Percentiles rank a stretch among this genome's conserved stretches.
These are phyloP conservation scores for Moricandia arvensis DNA, from an alignment of 345 rosid genomes.

Conservation along the genomic window DNA sequence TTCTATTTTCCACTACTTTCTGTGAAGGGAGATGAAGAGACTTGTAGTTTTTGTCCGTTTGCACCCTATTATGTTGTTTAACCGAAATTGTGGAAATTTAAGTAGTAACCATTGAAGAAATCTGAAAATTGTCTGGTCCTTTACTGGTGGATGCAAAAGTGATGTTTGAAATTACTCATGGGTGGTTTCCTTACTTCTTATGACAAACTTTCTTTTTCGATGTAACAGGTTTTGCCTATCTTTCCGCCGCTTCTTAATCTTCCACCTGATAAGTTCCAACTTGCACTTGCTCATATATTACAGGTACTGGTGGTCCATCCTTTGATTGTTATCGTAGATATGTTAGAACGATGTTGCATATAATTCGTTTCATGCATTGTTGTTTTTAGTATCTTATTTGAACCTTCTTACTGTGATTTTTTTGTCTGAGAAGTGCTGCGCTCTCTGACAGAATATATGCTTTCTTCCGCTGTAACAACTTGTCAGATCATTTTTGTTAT, in stretches of 20 bases:
- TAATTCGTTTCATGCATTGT: not conserved
- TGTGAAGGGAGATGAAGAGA: slow-evolving; percentile 13
- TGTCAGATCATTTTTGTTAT: slow-evolving; percentile 13
- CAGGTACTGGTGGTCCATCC: slow-evolving; percentile 58
- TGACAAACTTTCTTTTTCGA: slow-evolving; percentile 5
- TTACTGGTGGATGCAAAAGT: slow-evolving; percentile 13
- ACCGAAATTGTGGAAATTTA: slow-evolving; percentile 1
- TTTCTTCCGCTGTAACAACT: slow-evolving; percentile 16
- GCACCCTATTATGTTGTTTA: not conserved
- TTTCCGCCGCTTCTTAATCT: slow-evolving; percentile 90
- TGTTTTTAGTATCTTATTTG: not conserved
- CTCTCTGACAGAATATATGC: not conserved
- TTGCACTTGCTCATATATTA: slow-evolving; percentile 89
- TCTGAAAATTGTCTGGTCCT: slow-evolving; percentile 4
- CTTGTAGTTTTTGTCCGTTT: not conserved
- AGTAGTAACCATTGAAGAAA: slow-evolving; percentile 6
- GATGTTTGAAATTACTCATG: not conserved
- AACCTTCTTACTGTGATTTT: not conserved
- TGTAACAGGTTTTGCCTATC: slow-evolving; percentile 80
- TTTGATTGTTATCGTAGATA: slow-evolving; percentile 5
- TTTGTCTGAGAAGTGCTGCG: slow-evolving; percentile 7
- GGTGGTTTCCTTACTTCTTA: slow-evolving; percentile 5
- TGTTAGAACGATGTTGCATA: not conserved
- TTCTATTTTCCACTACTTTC: slow-evolving; percentile 7
- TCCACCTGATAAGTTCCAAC: slow-evolving; percentile 87